Evolutionary conservation across 768 basidiomycete genomes (phyloP).

Genomic region (Rhodotorula taiwanensis): DNA sequence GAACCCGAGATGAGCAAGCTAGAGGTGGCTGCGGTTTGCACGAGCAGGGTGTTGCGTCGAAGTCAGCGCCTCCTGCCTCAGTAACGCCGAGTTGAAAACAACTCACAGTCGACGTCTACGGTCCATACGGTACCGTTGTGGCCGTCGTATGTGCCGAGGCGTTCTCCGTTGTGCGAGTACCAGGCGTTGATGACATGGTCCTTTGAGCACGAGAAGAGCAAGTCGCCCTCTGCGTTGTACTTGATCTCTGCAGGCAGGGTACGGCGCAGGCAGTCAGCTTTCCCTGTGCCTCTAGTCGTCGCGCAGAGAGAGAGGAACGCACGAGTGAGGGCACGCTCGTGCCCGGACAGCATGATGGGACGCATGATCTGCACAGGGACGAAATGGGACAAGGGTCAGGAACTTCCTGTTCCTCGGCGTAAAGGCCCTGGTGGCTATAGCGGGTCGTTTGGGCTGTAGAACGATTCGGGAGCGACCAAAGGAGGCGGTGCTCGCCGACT

Average conservation of each 20-base stretch:
- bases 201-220: conserved; percentile 92
- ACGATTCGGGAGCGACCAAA: no score
- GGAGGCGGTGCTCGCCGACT: no score
- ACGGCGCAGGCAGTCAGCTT: no score
- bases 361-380: conserved; percentile 11
- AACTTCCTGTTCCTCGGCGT: no score
- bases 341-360: conserved; percentile 54
- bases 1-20: conserved; percentile 81
- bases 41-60: neutral
- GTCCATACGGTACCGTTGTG: conserved; percentile 97
- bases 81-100: neutral
- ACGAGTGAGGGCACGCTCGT: conserved; percentile 84
- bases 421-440: no score
- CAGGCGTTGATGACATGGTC: conserved; percentile 92
- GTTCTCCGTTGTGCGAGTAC: conserved; percentile 89
- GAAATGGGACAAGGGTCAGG: no score
- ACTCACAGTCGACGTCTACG: conserved; percentile 86
- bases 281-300: neutral
- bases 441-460: no score
- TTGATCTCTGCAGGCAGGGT: conserved; percentile 63
- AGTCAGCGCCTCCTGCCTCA: neutral
- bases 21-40: conserved; percentile 59
- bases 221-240: conserved; percentile 92
- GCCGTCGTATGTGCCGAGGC: conserved; percentile 91
- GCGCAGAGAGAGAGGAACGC: neutral